phyloP scores from a whole-genome alignment of 768 basidiomycete genomes.

The Calocera viscosa region DNA sequence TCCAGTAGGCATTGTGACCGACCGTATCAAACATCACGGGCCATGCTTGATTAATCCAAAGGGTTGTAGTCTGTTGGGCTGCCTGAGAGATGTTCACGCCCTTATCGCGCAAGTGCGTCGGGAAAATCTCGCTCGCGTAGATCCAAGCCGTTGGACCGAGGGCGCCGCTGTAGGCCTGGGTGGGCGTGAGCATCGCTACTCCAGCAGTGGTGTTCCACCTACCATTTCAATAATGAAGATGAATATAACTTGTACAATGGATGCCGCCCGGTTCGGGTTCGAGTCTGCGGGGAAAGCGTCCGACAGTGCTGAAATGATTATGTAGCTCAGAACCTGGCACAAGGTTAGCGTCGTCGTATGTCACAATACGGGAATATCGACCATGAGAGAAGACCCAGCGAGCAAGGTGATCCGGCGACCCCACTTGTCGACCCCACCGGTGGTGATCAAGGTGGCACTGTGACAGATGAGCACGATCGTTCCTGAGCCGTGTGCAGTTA shows the following conservation, averaged over 20 bases:
- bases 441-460: constrained; percentile 1
- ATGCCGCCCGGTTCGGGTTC: neutral
- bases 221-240: constrained; percentile 3
- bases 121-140: constrained; percentile 4
- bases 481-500: neutral
- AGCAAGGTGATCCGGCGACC: constrained; percentile 3
- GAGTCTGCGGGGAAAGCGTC: neutral
- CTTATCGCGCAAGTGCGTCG: constrained; percentile 1
- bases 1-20: constrained; percentile 3
- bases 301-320: neutral
- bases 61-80: neutral
- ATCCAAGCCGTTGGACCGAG: constrained; percentile 2
- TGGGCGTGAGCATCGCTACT: neutral
- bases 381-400: neutral
- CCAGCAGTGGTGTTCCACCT: neutral
- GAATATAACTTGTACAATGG: neutral
- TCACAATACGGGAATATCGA: too few relatives aligned
- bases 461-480: neutral
- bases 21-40: neutral
- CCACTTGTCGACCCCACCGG: neutral
- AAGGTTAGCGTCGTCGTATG: neutral
- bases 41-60: constrained; percentile 5
- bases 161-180: neutral
- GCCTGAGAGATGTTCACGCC: constrained; percentile 1
- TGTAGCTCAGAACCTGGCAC: neutral